Evolutionary conservation across 345 rosid species (phyloP).

Genomic region (Combretum micranthum): DNA sequence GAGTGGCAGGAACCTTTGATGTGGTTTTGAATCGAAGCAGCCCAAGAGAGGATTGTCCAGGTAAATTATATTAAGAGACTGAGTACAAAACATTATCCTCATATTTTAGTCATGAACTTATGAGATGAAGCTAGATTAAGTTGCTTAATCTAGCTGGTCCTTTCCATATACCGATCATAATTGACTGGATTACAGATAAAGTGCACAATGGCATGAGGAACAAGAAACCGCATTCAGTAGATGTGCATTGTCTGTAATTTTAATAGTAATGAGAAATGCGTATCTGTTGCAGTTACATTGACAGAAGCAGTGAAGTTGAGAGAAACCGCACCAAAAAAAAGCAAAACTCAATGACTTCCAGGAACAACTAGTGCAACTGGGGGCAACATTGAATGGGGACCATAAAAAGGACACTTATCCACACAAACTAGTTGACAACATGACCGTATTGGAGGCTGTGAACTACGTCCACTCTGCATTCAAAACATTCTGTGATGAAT

Average conservation of each 20-base stretch:
- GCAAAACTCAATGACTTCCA: slow-evolving; percentile 61
- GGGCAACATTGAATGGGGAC: slow-evolving; percentile 56
- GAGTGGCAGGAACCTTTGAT: slow-evolving; percentile 86
- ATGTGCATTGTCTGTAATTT: no score
- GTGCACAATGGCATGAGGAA: no score
- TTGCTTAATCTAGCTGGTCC: no score
- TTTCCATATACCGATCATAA: no score
- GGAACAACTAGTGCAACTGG: slow-evolving; percentile 55
- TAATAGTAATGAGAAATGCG: neutral
- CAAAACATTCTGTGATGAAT: slow-evolving; percentile 31
- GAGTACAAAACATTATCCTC: no score
- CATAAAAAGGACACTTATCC: slow-evolving; percentile 36
- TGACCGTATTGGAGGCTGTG: slow-evolving; percentile 46
- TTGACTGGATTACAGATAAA: no score
- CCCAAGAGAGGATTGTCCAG: slow-evolving; percentile 72
- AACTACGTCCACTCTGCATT: slow-evolving; percentile 42
- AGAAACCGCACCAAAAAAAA: slow-evolving; percentile 27
- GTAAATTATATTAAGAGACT: slow-evolving; percentile 27
- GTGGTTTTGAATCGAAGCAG: slow-evolving; percentile 40
- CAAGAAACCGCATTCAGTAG: no score
- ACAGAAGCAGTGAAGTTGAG: slow-evolving; percentile 38
- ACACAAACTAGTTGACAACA: slow-evolving; percentile 42
- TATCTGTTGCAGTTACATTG: slow-evolving; percentile 30
- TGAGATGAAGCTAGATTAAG: no score
- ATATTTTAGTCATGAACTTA: no score